These are phyloP conservation scores for Aspergillus niger DNA, from an alignment of 2,329 filamentous ascomycete genomes.

Conservation along the genomic window DNA sequence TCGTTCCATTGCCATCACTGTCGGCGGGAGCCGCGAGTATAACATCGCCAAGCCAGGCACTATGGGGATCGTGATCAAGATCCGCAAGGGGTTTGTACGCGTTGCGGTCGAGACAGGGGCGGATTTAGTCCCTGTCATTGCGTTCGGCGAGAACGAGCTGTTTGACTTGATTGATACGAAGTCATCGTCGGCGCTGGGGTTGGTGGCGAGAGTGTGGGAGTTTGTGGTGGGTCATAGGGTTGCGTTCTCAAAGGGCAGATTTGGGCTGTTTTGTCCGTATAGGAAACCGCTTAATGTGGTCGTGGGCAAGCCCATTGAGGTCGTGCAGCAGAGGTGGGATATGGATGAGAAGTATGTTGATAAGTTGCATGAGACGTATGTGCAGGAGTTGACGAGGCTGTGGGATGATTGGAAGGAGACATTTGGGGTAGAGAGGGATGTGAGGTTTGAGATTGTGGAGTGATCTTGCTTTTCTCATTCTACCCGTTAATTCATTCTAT, in stretches of 20 bases:
- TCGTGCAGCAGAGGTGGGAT: conserved; percentile 56
- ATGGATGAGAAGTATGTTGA: conserved; percentile 72
- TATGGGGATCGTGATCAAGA: conserved; percentile 70
- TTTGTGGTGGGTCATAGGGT: conserved; percentile 73
- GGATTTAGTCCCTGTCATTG: conserved; percentile 79
- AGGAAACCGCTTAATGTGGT: conserved; percentile 79
- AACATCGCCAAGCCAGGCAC: conserved; percentile 76
- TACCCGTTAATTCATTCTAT: neutral
- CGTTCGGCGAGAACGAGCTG: conserved; percentile 84
- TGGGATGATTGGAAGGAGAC: conserved; percentile 35
- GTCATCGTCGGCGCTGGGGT: conserved; percentile 67
- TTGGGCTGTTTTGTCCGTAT: conserved; percentile 80
- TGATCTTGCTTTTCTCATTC: neutral
- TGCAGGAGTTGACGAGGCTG: conserved; percentile 49
- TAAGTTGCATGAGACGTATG: conserved; percentile 70
- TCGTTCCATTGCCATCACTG: conserved; percentile 84
- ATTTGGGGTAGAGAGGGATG: conserved; percentile 27
- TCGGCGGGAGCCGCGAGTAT: conserved; percentile 81
- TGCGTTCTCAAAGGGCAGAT: conserved; percentile 80
- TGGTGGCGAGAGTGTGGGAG: conserved; percentile 56
- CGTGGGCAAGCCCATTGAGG: conserved; percentile 71
- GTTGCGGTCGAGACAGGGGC: conserved; percentile 79
- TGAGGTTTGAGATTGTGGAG: conserved; percentile 32
- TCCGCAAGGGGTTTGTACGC: conserved; percentile 86
- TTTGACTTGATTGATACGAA: conserved; percentile 77